Conservation (phyloP, 352 stramenopile genomes). For the Globisporangium cystogenes region DNA sequence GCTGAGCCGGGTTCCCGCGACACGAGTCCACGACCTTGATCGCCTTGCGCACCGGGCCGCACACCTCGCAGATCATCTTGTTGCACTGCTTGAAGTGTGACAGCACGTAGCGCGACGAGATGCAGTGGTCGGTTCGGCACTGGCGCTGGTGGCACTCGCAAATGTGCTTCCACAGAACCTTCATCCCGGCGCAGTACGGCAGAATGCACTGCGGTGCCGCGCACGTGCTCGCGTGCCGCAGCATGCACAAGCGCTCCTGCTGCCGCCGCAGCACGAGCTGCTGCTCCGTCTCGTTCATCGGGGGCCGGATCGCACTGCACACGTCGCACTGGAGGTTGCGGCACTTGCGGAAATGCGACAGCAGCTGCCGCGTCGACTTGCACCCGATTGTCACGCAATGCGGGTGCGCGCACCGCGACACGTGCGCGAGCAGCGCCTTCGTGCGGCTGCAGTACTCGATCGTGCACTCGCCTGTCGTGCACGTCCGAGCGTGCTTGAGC, state of each 20-base stretch:
- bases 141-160: conserved; percentile 86
- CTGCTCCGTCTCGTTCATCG: conserved; percentile 84
- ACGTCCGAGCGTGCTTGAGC: conserved; percentile 84
- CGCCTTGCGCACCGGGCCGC: conserved; percentile 77
- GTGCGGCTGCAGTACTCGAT: conserved; percentile 83
- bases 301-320: conserved; percentile 82
- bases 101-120: conserved; percentile 84
- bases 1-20: conserved; percentile 61
- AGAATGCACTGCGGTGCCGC: conserved; percentile 58
- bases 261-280: conserved; percentile 79
- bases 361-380: conserved; percentile 81
- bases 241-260: conserved; percentile 84
- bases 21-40: conserved; percentile 88
- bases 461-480: conserved; percentile 57
- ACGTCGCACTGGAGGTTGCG: conserved; percentile 85
- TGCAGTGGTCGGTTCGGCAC: conserved; percentile 84
- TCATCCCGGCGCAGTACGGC: conserved; percentile 85
- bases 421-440: conserved; percentile 74
- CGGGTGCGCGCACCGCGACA: conserved; percentile 78
- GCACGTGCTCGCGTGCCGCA: conserved; percentile 83
- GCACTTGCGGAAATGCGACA: conserved; percentile 87
- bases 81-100: conserved; percentile 90
- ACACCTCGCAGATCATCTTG: conserved; percentile 90
- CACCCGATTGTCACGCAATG: conserved; percentile 85
- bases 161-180: conserved; percentile 89